Conservation (phyloP, 345 rosid species). For the Laguncularia racemosa region DNA sequence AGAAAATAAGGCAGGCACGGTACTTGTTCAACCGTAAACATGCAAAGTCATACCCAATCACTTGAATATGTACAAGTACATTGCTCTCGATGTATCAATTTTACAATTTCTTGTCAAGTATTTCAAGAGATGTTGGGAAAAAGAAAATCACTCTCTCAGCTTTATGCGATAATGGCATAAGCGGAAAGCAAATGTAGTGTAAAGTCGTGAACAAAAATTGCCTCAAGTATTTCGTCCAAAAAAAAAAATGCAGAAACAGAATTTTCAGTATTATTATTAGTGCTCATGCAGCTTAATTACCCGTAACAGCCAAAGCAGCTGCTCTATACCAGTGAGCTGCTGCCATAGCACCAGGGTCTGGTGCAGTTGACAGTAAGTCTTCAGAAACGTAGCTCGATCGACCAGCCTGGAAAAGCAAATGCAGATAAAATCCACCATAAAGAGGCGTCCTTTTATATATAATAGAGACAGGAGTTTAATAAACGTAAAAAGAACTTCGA, state of each 20-base stretch:
- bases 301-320: slow-evolving; percentile 75
- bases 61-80: background rate
- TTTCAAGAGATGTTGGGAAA: background rate
- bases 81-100: background rate
- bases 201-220: slow-evolving; percentile 12
- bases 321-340: slow-evolving; percentile 91
- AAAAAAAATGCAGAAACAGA: slow-evolving; percentile 1
- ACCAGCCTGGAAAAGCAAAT: slow-evolving; percentile 53
- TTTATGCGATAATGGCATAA: slow-evolving; percentile 28
- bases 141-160: slow-evolving; percentile 43
- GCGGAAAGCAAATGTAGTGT: slow-evolving; percentile 35
- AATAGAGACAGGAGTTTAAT: no score
- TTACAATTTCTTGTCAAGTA: background rate
- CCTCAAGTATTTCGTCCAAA: slow-evolving; percentile 7
- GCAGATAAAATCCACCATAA: slow-evolving; percentile 6
- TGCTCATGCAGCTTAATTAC: slow-evolving; percentile 18
- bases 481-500: no score
- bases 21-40: no score
- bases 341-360: slow-evolving; percentile 96
- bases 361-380: slow-evolving; percentile 54
- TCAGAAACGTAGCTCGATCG: slow-evolving; percentile 66
- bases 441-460: background rate
- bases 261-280: background rate
- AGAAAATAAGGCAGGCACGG: no score
- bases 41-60: background rate